A percentile compares a stretch with the other conserved stretches of the same genome.
Evolutionary conservation across 768 basidiomycete genomes (phyloP).

Genomic region (Polyporus arcularius): DNA sequence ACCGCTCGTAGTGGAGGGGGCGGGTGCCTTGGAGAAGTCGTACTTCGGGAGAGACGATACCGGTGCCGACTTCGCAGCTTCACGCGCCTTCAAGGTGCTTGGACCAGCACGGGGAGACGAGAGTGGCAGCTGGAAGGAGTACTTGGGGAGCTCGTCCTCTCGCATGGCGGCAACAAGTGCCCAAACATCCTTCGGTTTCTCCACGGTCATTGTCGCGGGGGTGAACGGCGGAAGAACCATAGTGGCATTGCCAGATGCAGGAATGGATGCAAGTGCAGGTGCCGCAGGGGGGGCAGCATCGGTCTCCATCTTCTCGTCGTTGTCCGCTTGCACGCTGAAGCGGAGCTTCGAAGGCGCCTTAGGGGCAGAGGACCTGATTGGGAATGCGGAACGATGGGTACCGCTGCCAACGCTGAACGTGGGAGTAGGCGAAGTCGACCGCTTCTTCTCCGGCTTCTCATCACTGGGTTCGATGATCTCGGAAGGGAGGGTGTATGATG

Average conservation of each 20-base stretch:
- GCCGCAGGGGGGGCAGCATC: neutral
- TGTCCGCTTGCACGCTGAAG: conserved; percentile 66
- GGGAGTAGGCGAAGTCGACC: conserved; percentile 18
- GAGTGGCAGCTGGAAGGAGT: conserved; percentile 28
- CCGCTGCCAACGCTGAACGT: conserved; percentile 1
- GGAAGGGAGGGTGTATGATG: conserved; percentile 29
- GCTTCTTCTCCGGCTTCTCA: conserved; percentile 11
- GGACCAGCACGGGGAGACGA: conserved; percentile 28
- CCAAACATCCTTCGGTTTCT: conserved; percentile 23
- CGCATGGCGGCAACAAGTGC: conserved; percentile 31
- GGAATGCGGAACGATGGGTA: conserved; percentile 2
- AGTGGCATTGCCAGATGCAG: neutral
- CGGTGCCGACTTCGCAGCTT: conserved; percentile 43
- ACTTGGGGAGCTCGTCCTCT: conserved; percentile 37
- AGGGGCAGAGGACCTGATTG: conserved; percentile 50
- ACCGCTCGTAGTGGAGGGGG: neutral
- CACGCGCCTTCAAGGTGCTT: conserved; percentile 25
- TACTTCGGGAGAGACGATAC: conserved; percentile 48
- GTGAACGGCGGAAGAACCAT: neutral
- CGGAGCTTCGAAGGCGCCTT: conserved; percentile 81
- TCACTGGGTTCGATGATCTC: conserved; percentile 44
- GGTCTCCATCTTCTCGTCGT: conserved; percentile 34
- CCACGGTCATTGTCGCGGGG: neutral
- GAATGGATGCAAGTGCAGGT: neutral
- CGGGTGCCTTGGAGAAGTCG: conserved; percentile 34